These are phyloP conservation scores for Arthroderma uncinatum DNA, from an alignment of 2,329 filamentous ascomycete genomes.

Conservation along the genomic window DNA sequence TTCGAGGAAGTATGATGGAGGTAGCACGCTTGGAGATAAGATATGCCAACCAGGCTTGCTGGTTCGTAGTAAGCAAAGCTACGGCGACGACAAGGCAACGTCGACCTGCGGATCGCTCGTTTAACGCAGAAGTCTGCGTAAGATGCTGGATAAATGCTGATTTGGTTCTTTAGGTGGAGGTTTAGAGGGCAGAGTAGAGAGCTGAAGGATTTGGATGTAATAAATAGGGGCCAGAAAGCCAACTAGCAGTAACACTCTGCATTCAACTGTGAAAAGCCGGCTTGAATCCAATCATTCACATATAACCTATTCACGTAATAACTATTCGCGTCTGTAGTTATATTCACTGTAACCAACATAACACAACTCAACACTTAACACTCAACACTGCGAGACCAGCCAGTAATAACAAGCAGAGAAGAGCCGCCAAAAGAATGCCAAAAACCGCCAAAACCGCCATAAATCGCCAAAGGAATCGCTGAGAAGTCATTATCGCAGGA, in stretches of 20 bases:
- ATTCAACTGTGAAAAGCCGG: not conserved
- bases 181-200: not conserved
- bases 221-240: not conserved
- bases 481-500: too few relatives aligned
- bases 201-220: not conserved
- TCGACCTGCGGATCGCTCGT: not conserved
- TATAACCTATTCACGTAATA: not conserved
- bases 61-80: not conserved
- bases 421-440: too few relatives aligned
- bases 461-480: too few relatives aligned
- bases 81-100: too few relatives aligned
- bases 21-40: not conserved
- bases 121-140: not conserved
- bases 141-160: not conserved
- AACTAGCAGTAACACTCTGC: not conserved
- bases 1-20: constrained; percentile 15
- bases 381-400: not conserved
- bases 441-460: too few relatives aligned
- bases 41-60: not conserved
- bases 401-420: too few relatives aligned
- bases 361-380: too few relatives aligned
- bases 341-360: not conserved
- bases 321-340: not conserved
- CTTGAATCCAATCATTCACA: not conserved
- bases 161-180: not conserved